These are phyloP conservation scores for Talaromyces marneffei DNA, from an alignment of 2,329 filamentous ascomycete species.

Conservation along the genomic window DNA sequence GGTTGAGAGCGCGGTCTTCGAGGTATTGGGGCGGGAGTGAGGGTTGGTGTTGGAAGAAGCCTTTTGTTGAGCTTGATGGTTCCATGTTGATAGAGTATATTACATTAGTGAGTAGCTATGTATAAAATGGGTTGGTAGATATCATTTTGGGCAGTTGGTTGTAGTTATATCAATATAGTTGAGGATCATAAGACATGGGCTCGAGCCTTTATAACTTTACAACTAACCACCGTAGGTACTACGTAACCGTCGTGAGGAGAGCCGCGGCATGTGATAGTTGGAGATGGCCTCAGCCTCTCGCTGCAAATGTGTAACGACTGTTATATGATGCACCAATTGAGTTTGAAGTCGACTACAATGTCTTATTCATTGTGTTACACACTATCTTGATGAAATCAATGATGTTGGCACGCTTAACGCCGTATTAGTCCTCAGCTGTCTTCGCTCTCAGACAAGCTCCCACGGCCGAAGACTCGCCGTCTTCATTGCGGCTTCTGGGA, in stretches of 20 bases:
- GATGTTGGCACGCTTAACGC: not conserved
- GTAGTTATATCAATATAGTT: not conserved
- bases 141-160: not conserved
- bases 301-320: not conserved
- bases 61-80: slow-evolving; percentile 21
- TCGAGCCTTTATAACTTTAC: not conserved
- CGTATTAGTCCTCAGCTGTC: too few species aligned
- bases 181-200: not conserved
- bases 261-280: slow-evolving; percentile 13
- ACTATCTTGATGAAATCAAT: not conserved
- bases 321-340: not conserved
- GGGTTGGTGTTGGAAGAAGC: slow-evolving; percentile 23
- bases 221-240: too few species aligned
- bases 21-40: slow-evolving; percentile 17
- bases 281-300: not conserved
- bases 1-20: slow-evolving; percentile 20
- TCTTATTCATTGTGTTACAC: not conserved
- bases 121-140: not conserved
- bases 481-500: too few species aligned
- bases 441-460: too few species aligned
- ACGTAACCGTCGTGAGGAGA: not conserved
- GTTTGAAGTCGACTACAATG: not conserved
- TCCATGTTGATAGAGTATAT: slow-evolving; percentile 15
- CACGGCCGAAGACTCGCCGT: too few species aligned
- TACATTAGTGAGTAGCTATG: not conserved